These are phyloP conservation scores for Malus hybrid DNA, from an alignment of 331 rosid genomes.

Conservation along the genomic window DNA sequence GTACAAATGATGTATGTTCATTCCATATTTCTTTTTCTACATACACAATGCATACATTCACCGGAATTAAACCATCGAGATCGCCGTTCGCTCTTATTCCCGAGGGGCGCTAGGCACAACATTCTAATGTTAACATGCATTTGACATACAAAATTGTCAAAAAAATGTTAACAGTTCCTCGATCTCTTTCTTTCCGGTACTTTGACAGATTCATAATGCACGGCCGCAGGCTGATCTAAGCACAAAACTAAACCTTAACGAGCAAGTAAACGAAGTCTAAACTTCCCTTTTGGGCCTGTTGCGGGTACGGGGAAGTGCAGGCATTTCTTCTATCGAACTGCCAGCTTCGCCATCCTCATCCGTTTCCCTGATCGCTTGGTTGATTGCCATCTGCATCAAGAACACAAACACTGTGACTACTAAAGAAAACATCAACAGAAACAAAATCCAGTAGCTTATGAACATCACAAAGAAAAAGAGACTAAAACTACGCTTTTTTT, in stretches of 20 bases:
- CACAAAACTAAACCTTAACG: not conserved
- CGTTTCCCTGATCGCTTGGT: conserved; percentile 52
- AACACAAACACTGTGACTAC: not conserved
- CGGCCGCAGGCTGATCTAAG: not conserved
- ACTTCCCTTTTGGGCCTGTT: conserved; percentile 68
- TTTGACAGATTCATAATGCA: not conserved
- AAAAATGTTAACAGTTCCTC: no score
- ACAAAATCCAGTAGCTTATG: no score
- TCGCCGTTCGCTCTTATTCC: not conserved
- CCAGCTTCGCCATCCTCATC: conserved; percentile 29
- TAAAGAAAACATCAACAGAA: not conserved
- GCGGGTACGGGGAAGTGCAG: conserved; percentile 47
- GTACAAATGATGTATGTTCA: not conserved
- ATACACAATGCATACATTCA: not conserved
- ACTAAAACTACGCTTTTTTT: no score
- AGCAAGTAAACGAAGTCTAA: conserved; percentile 7
- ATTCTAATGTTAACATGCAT: not conserved
- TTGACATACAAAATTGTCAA: not conserved
- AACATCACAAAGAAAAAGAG: no score
- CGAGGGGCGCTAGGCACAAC: not conserved
- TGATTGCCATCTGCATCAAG: conserved; percentile 45
- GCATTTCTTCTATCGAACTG: conserved; percentile 28
- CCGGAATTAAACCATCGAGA: not conserved
- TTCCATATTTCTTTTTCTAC: not conserved
- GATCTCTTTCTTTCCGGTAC: no score